Evolutionary conservation across 1,284 basidiomycete species (phyloP).

Genomic region (Ceratobasidium theobromae): DNA sequence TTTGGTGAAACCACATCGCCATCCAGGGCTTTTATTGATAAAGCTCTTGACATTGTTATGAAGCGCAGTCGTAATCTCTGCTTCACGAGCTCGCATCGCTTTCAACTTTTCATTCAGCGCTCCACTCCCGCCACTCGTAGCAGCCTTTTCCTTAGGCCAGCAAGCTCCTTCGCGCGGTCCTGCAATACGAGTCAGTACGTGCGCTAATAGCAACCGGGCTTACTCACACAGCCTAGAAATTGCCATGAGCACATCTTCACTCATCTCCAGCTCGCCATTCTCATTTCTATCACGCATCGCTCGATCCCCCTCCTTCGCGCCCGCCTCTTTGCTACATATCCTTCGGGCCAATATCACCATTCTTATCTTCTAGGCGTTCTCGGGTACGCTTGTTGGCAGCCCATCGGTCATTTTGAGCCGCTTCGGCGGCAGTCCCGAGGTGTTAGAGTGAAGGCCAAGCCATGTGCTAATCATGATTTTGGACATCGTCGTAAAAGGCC

Average conservation of each 20-base stretch:
- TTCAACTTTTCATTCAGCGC: conserved; percentile 55
- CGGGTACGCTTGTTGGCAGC: conserved; percentile 56
- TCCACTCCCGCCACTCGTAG: conserved; percentile 41
- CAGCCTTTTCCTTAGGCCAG: conserved; percentile 54
- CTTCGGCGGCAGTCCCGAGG: conserved; percentile 52
- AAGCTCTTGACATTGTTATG: conserved; percentile 71
- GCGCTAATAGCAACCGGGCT: conserved; percentile 1
- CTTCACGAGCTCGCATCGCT: conserved; percentile 67
- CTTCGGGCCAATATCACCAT: conserved; percentile 67
- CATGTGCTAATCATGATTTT: too few species aligned
- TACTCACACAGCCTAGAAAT: conserved; percentile 67
- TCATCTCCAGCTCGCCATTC: conserved; percentile 62
- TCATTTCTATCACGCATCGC: conserved; percentile 69
- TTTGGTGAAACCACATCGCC: not conserved
- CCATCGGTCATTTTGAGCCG: conserved; percentile 52
- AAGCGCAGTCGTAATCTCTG: conserved; percentile 82
- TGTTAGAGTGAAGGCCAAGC: too few species aligned
- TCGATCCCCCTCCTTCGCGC: conserved; percentile 62
- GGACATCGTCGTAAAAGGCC: too few species aligned
- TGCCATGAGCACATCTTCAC: conserved; percentile 69
- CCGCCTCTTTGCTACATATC: conserved; percentile 75
- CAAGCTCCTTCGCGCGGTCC: conserved; percentile 63
- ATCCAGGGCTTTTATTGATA: conserved; percentile 52
- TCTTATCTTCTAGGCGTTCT: conserved; percentile 64
- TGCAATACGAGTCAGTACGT: conserved; percentile 54